Conservation (phyloP, 805 yeast genomes). For the Lachancea sp. region DNA sequence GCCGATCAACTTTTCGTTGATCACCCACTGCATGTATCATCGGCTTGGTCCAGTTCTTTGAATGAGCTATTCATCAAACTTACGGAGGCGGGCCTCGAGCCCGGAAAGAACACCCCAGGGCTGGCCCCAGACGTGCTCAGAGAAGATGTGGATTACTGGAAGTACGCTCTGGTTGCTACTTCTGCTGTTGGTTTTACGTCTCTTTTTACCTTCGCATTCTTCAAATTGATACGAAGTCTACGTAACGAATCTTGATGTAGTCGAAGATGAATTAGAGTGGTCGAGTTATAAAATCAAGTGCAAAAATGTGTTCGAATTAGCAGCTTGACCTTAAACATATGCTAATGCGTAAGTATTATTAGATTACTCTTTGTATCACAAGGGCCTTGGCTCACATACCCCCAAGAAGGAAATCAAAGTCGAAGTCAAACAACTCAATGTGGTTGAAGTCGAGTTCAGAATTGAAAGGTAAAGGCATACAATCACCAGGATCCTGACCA, state of each 20-base stretch:
- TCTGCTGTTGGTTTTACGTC: conserved; percentile 65
- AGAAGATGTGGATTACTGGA: conserved; percentile 41
- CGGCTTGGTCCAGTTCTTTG: conserved; percentile 82
- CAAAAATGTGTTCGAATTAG: too few relatives aligned
- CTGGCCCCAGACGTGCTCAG: conserved; percentile 57
- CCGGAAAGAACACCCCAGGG: conserved; percentile 73
- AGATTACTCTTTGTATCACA: too few relatives aligned
- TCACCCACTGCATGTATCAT: conserved; percentile 86
- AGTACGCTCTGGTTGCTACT: conserved; percentile 54
- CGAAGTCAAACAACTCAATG: conserved; percentile 1
- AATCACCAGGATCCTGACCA: not conserved
- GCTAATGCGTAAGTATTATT: too few relatives aligned
- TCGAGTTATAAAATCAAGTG: too few relatives aligned
- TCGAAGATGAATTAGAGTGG: too few relatives aligned
- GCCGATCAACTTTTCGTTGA: conserved; percentile 59
- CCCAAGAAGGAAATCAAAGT: conserved; percentile 1
- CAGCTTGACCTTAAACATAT: too few relatives aligned
- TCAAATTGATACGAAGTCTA: conserved; percentile 34
- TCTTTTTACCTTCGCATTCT: conserved; percentile 56
- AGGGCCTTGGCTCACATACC: not conserved
- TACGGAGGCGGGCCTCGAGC: conserved; percentile 81
- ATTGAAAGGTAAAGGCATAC: not conserved
- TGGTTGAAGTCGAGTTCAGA: conserved; percentile 1
- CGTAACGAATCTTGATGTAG: conserved; percentile 15
- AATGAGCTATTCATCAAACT: conserved; percentile 79